Conservation (phyloP, 2,329 filamentous ascomycete species). For the Cordyceps fumosorosea region DNA sequence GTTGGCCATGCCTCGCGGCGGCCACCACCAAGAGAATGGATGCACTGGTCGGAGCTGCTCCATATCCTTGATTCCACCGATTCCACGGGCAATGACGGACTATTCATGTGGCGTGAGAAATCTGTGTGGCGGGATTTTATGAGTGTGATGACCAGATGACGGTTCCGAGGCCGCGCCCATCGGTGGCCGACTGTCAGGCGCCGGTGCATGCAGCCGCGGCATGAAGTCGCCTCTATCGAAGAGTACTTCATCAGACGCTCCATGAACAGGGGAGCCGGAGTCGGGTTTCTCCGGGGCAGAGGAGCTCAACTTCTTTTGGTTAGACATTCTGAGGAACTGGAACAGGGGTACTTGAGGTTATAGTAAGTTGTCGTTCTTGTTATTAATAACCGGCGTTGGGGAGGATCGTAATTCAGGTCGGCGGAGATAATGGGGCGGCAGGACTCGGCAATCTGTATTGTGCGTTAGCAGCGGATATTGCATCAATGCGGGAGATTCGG, state of each 20-base stretch:
- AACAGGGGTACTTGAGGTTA: neutral
- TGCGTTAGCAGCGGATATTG: no score
- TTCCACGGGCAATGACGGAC: slow-evolving; percentile 38
- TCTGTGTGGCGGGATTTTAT: slow-evolving; percentile 25
- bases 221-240: slow-evolving; percentile 9
- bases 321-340: neutral
- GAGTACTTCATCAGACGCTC: slow-evolving; percentile 3
- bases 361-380: neutral
- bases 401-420: neutral
- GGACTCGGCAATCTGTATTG: neutral
- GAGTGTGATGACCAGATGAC: slow-evolving; percentile 12
- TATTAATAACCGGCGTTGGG: neutral
- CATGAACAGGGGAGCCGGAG: neutral
- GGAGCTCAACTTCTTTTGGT: neutral
- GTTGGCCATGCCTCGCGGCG: slow-evolving; percentile 39
- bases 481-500: no score
- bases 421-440: neutral
- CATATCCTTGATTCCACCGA: slow-evolving; percentile 40
- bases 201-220: neutral
- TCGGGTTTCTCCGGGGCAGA: neutral
- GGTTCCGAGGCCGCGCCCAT: neutral
- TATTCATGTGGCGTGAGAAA: slow-evolving; percentile 39
- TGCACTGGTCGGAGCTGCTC: slow-evolving; percentile 37
- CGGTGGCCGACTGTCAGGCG: neutral
- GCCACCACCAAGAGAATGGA: slow-evolving; percentile 37